Evolutionary conservation across 192 early-diverging fungal genomes (phyloP).

Genomic region (Pilobolus umbonatus): DNA sequence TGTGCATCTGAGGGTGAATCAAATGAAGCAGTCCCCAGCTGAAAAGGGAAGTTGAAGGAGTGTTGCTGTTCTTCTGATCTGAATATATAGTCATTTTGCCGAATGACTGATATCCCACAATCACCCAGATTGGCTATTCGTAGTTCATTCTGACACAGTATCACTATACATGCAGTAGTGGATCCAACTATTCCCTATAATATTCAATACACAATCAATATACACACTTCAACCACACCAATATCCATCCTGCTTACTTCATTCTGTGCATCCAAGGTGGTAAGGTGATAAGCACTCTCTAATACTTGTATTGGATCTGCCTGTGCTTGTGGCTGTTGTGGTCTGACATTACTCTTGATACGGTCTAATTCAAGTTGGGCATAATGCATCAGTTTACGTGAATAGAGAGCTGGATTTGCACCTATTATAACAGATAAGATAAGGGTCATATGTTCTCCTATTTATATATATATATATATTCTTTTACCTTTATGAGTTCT

Average conservation of each 20-base stretch:
- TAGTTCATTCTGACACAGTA: constrained; percentile 88
- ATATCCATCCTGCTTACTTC: constrained; percentile 24
- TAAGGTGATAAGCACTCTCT: constrained; percentile 12
- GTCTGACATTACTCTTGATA: constrained; percentile 58
- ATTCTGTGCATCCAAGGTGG: constrained; percentile 55
- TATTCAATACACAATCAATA: not conserved
- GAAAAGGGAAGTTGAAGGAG: constrained; percentile 98
- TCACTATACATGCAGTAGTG: constrained; percentile 83
- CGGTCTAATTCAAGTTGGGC: constrained; percentile 75
- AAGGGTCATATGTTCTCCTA: not conserved
- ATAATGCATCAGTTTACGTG: constrained; percentile 93
- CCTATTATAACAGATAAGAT: constrained; percentile 38
- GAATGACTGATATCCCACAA: constrained; percentile 85
- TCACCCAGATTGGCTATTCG: constrained; percentile 95
- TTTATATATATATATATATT: not conserved
- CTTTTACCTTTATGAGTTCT: constrained; percentile 20
- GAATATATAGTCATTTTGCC: constrained; percentile 84
- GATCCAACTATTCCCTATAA: constrained; percentile 75
- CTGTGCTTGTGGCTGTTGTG: constrained; percentile 8
- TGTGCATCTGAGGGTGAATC: constrained; percentile 84
- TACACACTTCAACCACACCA: not conserved
- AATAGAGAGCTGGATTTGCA: constrained; percentile 88
- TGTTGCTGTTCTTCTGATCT: constrained; percentile 97
- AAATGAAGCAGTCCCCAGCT: constrained; percentile 82
- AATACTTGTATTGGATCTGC: constrained; percentile 13